These are phyloP conservation scores for Aegle marmelos DNA, from an alignment of 345 rosid genomes.

Conservation along the genomic window DNA sequence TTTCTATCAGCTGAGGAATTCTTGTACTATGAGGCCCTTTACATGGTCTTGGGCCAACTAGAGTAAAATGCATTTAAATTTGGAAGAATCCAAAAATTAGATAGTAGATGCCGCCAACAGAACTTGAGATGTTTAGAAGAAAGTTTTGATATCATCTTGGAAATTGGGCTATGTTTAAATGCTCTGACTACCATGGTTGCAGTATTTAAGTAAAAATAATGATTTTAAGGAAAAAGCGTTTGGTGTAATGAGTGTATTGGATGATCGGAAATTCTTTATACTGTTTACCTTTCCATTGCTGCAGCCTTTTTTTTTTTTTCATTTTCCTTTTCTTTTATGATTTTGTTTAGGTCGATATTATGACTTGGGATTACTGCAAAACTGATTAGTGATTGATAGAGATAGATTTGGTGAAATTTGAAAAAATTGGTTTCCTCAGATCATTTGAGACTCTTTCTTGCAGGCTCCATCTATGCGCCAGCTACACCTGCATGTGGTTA, in stretches of 20 bases:
- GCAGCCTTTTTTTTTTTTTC: background rate
- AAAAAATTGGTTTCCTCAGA: background rate
- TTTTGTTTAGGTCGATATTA: background rate
- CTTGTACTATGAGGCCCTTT: background rate
- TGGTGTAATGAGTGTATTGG: background rate
- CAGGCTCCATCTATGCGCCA: slow-evolving; percentile 81
- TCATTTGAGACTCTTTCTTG: slow-evolving; percentile 7
- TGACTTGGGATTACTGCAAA: background rate
- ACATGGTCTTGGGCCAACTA: background rate
- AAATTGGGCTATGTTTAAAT: background rate
- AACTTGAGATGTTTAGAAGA: background rate
- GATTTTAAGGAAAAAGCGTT: background rate
- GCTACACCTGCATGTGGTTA: slow-evolving; percentile 86
- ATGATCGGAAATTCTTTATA: background rate
- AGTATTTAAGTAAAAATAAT: background rate
- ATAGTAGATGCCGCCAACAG: background rate
- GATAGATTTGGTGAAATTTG: background rate
- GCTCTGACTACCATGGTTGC: background rate
- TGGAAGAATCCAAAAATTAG: background rate
- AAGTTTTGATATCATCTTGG: background rate
- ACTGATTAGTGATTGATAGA: background rate
- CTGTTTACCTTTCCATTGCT: background rate
- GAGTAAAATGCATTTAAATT: slow-evolving; percentile 1
- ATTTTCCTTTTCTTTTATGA: background rate
- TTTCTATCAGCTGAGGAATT: background rate